These are phyloP conservation scores for Monilinia polystroma DNA, from an alignment of 2,329 filamentous ascomycete species.

Conservation along the genomic window DNA sequence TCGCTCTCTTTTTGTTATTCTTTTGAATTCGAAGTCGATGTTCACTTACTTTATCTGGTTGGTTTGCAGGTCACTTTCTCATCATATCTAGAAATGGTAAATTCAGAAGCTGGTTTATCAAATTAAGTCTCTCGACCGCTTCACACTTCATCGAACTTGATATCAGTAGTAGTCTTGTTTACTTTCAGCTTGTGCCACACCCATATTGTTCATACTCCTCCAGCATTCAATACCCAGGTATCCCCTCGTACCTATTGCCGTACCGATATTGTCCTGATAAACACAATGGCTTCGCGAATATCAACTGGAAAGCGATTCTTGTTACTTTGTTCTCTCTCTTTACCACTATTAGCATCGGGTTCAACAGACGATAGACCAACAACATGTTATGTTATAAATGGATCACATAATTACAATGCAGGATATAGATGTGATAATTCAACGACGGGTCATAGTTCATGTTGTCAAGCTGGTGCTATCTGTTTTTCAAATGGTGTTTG, in stretches of 20 bases:
- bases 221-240: not conserved
- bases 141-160: not conserved
- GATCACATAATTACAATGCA: conserved; percentile 20
- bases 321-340: conserved; percentile 11
- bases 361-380: conserved; percentile 22
- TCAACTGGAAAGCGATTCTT: not conserved
- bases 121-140: not conserved
- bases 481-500: conserved; percentile 35
- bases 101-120: conserved; percentile 7
- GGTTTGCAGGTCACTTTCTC: not conserved
- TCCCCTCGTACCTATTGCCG: not conserved
- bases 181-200: not conserved
- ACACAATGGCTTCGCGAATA: conserved; percentile 13
- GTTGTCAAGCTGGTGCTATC: conserved; percentile 28
- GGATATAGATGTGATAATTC: conserved; percentile 31
- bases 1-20: not conserved
- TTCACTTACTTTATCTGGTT: not conserved
- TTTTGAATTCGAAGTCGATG: not conserved
- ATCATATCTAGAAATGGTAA: not conserved
- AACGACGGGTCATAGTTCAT: conserved; percentile 31
- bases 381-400: conserved; percentile 31
- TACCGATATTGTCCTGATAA: not conserved
- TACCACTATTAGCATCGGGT: conserved; percentile 1
- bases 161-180: not conserved
- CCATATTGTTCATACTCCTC: not conserved